A percentile compares a stretch with the other conserved stretches of the same genome.
Conservation (phyloP, 352 stramenopile species). For the Phytophthora capsici region DNA sequence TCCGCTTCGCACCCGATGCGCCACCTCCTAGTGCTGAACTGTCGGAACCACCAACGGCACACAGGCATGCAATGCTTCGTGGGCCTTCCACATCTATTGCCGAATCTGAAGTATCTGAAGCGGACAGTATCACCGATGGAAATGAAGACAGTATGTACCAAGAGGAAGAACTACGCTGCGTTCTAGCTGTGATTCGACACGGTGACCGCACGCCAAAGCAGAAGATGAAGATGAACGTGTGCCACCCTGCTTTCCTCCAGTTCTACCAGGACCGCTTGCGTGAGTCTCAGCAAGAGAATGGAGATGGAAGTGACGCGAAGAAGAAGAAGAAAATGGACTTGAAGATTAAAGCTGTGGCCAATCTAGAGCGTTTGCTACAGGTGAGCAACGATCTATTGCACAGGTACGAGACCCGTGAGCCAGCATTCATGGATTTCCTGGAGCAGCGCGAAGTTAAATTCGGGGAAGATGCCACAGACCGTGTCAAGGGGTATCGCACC, state of each 20-base stretch:
- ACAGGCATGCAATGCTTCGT: conserved; percentile 37
- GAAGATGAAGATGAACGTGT: conserved; percentile 98
- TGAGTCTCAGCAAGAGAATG: conserved; percentile 38
- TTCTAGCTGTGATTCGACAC: conserved; percentile 99
- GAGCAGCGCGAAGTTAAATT: conserved; percentile 63
- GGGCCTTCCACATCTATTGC: conserved; percentile 36
- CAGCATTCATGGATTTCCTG: conserved; percentile 69
- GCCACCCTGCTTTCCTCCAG: conserved; percentile 89
- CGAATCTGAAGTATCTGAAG: conserved; percentile 35
- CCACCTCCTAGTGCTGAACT: conserved; percentile 55
- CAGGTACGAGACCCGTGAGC: conserved; percentile 66
- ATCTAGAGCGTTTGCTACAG: conserved; percentile 78
- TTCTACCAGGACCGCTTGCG: conserved; percentile 74
- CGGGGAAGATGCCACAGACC: conserved; percentile 72
- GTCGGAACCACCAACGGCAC: conserved; percentile 56
- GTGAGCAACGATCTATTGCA: conserved; percentile 81
- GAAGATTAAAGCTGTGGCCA: conserved; percentile 88
- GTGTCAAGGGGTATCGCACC: conserved; percentile 84
- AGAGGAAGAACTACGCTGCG: conserved; percentile 98
- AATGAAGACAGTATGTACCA: conserved; percentile 45
- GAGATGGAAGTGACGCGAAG: conserved; percentile 30
- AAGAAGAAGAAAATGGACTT: conserved; percentile 81
- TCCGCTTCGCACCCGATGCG: conserved; percentile 60
- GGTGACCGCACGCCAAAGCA: conserved; percentile 99
- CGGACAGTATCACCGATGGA: conserved; percentile 33